These are phyloP conservation scores for Rhodotorula paludigena DNA, from an alignment of 768 basidiomycete species.

Conservation along the genomic window DNA sequence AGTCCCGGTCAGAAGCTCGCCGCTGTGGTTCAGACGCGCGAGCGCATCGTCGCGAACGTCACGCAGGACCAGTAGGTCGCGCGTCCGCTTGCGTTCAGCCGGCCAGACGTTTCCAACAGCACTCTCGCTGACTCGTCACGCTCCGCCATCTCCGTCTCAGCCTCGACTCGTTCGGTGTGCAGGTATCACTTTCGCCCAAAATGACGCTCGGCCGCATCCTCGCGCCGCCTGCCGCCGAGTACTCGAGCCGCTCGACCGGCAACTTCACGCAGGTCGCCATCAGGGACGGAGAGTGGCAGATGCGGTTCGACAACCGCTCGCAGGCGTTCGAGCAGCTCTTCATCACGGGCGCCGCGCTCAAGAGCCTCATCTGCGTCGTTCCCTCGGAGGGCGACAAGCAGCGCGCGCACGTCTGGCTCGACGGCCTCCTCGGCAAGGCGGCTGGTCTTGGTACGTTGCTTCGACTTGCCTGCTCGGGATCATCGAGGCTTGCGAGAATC, in stretches of 20 bases:
- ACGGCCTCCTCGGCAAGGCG: background rate
- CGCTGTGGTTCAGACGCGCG: background rate
- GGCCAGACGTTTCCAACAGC: too few species aligned
- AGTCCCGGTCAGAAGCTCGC: conserved; percentile 6
- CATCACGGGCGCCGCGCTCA: background rate
- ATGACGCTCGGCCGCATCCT: conserved; percentile 3
- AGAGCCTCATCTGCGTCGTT: background rate
- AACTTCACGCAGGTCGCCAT: background rate
- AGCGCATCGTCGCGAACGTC: background rate
- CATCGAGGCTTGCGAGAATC: background rate
- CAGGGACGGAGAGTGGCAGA: conserved; percentile 1
- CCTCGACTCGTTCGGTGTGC: conserved; percentile 7
- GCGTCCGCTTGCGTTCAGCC: too few species aligned
- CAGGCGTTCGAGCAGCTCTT: background rate
- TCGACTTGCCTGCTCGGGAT: background rate
- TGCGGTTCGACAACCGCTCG: background rate
- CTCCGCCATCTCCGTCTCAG: background rate
- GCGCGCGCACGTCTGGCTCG: background rate
- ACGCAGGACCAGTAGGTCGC: background rate
- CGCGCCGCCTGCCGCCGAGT: background rate
- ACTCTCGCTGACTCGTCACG: background rate
- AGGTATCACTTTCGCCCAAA: background rate
- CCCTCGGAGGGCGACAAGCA: background rate
- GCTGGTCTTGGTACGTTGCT: background rate
- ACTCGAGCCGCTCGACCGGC: background rate